Conservation (phyloP, 768 basidiomycete species). For the Termitomyces sp. region DNA sequence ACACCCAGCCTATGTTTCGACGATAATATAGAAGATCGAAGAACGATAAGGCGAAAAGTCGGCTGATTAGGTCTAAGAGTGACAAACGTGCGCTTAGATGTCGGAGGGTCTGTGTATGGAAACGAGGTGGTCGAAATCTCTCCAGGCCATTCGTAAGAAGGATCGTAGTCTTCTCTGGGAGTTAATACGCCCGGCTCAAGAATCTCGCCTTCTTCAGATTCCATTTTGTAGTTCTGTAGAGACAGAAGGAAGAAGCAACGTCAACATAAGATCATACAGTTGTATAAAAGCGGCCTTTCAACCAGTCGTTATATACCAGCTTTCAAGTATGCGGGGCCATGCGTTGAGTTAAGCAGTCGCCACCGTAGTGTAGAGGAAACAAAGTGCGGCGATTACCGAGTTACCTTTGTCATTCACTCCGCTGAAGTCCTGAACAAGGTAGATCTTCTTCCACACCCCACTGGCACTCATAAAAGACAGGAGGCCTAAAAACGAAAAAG, state of each 20-base stretch:
- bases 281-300: not conserved
- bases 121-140: constrained; percentile 16
- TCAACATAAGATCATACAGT: constrained; percentile 2
- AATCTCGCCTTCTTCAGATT: constrained; percentile 26
- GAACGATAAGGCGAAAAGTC: constrained; percentile 46
- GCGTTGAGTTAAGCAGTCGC: not conserved
- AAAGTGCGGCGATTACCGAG: constrained; percentile 5
- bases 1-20: constrained; percentile 35
- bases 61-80: constrained; percentile 20
- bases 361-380: not conserved
- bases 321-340: constrained; percentile 3
- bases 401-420: not conserved
- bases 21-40: constrained; percentile 57
- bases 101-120: constrained; percentile 1
- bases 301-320: constrained; percentile 3
- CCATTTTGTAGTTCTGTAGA: constrained; percentile 10
- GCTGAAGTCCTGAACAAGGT: not conserved
- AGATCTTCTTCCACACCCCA: not conserved
- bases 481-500: not conserved
- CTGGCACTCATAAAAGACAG: not conserved
- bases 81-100: constrained; percentile 2
- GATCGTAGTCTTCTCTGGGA: constrained; percentile 34
- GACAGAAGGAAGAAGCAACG: constrained; percentile 1
- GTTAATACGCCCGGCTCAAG: constrained; percentile 10
- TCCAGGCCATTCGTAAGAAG: constrained; percentile 58